Conservation (phyloP, 2,329 filamentous ascomycete genomes). For the Calcarisporium arbuscula region DNA sequence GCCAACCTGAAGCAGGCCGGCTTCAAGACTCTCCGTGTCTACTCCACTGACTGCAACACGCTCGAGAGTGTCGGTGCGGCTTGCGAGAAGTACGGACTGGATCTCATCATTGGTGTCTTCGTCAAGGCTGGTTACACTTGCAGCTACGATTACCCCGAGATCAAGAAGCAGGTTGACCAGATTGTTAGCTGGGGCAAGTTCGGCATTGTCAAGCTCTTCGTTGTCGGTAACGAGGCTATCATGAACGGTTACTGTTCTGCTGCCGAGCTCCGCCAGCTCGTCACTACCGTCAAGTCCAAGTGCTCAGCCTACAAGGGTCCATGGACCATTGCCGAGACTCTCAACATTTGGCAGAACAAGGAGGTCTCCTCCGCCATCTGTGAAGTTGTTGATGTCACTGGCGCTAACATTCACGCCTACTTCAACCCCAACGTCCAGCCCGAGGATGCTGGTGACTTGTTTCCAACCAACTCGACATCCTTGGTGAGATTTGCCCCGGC, state of each 20-base stretch:
- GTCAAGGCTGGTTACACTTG: conserved; percentile 58
- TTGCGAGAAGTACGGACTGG: conserved; percentile 58
- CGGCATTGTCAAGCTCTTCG: conserved; percentile 70
- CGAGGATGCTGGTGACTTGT: conserved; percentile 70
- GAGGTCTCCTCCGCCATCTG: conserved; percentile 59
- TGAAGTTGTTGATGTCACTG: conserved; percentile 67
- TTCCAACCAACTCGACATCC: conserved; percentile 62
- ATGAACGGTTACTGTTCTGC: conserved; percentile 65
- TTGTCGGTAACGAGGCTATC: conserved; percentile 87
- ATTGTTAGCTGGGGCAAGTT: conserved; percentile 70
- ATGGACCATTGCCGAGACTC: conserved; percentile 80
- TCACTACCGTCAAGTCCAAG: conserved; percentile 57
- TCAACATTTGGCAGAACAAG: conserved; percentile 66
- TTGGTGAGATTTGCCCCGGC: conserved; percentile 62
- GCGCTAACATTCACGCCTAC: conserved; percentile 88
- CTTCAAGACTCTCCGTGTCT: conserved; percentile 70
- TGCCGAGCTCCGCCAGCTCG: conserved; percentile 60
- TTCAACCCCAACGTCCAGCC: conserved; percentile 71
- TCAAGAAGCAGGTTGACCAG: conserved; percentile 65
- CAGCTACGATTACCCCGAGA: conserved; percentile 50
- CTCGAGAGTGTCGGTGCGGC: conserved; percentile 70
- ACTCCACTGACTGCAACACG: conserved; percentile 85
- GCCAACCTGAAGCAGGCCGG: conserved; percentile 55
- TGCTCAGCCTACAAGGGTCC: conserved; percentile 70
- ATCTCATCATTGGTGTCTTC: conserved; percentile 84